These are phyloP conservation scores for Rhinocladiella similis DNA, from an alignment of 2,329 filamentous ascomycete genomes.

Conservation along the genomic window DNA sequence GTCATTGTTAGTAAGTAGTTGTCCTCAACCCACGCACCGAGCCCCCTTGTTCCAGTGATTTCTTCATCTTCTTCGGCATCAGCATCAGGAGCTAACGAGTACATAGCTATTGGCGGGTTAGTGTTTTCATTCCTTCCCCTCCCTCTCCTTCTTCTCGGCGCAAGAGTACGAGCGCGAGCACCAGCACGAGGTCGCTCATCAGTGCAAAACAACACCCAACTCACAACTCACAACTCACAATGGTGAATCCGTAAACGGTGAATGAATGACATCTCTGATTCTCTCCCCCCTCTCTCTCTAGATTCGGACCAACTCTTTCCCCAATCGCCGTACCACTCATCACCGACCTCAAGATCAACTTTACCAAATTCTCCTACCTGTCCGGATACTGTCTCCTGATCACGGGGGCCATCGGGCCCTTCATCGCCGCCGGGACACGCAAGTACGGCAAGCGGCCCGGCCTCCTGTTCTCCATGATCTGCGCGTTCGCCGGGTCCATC, in stretches of 20 bases:
- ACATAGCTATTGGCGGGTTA: not conserved
- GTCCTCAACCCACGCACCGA: too few species aligned
- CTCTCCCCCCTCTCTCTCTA: not conserved
- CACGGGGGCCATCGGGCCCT: conserved; percentile 5
- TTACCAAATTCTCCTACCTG: conserved; percentile 7
- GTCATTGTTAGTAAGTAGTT: too few species aligned
- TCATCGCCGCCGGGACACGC: conserved; percentile 13
- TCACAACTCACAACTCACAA: not conserved
- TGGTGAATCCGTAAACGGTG: too few species aligned
- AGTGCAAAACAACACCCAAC: not conserved
- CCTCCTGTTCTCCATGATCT: conserved; percentile 8
- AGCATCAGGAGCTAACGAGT: too few species aligned
- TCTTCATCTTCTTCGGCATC: too few species aligned
- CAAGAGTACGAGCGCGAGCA: not conserved
- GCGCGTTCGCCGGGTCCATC: conserved; percentile 2
- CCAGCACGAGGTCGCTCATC: not conserved
- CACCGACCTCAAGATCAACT: conserved; percentile 3
- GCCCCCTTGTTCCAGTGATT: too few species aligned
- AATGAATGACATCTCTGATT: too few species aligned
- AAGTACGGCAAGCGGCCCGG: conserved; percentile 16
- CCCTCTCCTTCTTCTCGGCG: too few species aligned
- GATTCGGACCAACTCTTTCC: conserved; percentile 6
- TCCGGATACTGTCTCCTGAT: conserved; percentile 5
- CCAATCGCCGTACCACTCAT: conserved; percentile 38
- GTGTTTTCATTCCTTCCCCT: not conserved